These are phyloP conservation scores for Geranium brycei DNA, from an alignment of 345 rosid genomes.

Conservation along the genomic window DNA sequence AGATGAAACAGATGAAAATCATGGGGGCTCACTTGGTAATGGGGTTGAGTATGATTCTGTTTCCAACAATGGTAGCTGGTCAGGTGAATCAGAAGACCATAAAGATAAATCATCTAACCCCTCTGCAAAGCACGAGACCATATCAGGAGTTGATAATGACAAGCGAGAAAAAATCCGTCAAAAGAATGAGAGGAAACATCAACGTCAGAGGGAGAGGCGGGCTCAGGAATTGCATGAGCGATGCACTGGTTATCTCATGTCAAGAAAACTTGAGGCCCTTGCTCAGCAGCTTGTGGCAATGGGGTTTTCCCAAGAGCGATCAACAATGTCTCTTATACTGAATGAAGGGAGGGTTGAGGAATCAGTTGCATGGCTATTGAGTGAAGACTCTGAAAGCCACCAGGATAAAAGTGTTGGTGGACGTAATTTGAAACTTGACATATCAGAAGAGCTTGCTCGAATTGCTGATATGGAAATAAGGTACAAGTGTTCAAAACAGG, in stretches of 20 bases:
- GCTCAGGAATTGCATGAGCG: constrained; percentile 78
- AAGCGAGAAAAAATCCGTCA: constrained; percentile 80
- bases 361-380: constrained; percentile 69
- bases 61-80: constrained; percentile 83
- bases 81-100: constrained; percentile 92
- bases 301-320: constrained; percentile 78
- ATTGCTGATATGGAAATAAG: constrained; percentile 51
- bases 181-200: constrained; percentile 87
- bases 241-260: constrained; percentile 70
- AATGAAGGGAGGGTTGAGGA: constrained; percentile 82
- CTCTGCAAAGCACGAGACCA: constrained; percentile 36
- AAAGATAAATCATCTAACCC: constrained; percentile 44
- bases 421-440: constrained; percentile 64
- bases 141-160: constrained; percentile 66
- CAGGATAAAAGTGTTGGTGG: constrained; percentile 30
- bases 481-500: constrained; percentile 57
- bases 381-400: constrained; percentile 47
- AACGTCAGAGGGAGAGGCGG: constrained; percentile 82
- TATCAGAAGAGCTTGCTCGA: constrained; percentile 70
- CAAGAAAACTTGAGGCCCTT: constrained; percentile 70
- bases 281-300: constrained; percentile 75
- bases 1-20: constrained; percentile 60
- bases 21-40: constrained; percentile 24
- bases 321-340: constrained; percentile 72
- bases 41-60: constrained; percentile 65